These are phyloP conservation scores for Zasmidium angulare DNA, from an alignment of 2,329 filamentous ascomycete genomes.

Conservation along the genomic window DNA sequence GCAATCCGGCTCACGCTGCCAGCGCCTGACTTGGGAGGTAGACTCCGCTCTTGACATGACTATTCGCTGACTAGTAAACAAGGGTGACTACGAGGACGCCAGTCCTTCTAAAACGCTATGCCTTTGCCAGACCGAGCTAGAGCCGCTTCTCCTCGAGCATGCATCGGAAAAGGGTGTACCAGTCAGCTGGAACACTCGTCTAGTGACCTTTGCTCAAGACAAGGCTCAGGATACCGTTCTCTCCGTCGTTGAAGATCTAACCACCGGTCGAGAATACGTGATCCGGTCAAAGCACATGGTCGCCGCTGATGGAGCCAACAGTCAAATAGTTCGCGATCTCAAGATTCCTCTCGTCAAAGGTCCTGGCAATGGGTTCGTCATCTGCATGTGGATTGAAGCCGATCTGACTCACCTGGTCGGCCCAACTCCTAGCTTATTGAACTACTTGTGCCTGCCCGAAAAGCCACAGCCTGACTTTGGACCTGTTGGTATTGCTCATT, in stretches of 20 bases:
- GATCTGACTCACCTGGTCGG: not conserved
- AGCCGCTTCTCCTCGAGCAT: slow-evolving; percentile 1
- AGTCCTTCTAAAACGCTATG: slow-evolving; percentile 5
- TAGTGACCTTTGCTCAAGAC: not conserved
- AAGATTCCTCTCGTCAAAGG: not conserved
- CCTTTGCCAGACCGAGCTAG: slow-evolving; percentile 2
- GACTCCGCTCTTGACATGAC: too few species aligned
- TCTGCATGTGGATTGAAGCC: not conserved
- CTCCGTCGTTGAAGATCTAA: not conserved
- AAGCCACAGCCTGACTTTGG: slow-evolving; percentile 3
- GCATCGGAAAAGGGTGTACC: slow-evolving; percentile 1
- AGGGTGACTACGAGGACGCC: slow-evolving; percentile 5
- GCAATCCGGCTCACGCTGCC: too few species aligned
- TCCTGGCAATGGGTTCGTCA: not conserved
- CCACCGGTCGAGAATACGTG: not conserved
- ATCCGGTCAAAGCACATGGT: slow-evolving; percentile 3
- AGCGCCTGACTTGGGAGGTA: too few species aligned
- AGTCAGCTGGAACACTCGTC: not conserved
- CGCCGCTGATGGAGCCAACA: slow-evolving; percentile 4
- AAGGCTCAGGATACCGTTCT: not conserved
- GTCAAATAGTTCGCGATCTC: not conserved
- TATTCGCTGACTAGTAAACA: too few species aligned
- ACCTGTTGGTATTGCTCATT: slow-evolving; percentile 6
- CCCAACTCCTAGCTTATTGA: not conserved
- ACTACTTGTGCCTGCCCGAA: not conserved